These are phyloP conservation scores for Knoxdaviesia capensis DNA, from an alignment of 2,329 filamentous ascomycete genomes.

Conservation along the genomic window DNA sequence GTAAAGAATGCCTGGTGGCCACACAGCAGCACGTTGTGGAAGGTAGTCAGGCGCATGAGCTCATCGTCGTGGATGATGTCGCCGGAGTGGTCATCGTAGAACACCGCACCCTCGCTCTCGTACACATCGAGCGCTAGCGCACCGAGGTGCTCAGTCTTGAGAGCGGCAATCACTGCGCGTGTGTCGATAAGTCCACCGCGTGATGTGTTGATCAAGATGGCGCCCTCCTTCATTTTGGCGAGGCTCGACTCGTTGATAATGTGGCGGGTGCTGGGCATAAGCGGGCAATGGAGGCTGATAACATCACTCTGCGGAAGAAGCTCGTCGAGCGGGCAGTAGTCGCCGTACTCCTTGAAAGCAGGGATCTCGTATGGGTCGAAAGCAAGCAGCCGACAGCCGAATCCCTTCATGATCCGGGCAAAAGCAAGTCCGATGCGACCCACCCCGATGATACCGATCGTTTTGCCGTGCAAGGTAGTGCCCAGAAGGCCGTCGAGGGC, in stretches of 20 bases:
- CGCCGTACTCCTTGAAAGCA: slow-evolving; percentile 27
- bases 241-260: slow-evolving; percentile 37
- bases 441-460: slow-evolving; percentile 44
- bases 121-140: slow-evolving; percentile 49
- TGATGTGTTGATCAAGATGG: slow-evolving; percentile 47
- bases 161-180: slow-evolving; percentile 33
- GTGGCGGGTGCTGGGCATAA: slow-evolving; percentile 36
- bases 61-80: slow-evolving; percentile 47
- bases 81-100: slow-evolving; percentile 44
- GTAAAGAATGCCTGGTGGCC: slow-evolving; percentile 55
- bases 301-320: slow-evolving; percentile 37
- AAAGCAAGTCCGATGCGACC: slow-evolving; percentile 44
- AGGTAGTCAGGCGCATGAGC: slow-evolving; percentile 45
- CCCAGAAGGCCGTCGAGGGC: slow-evolving; percentile 43
- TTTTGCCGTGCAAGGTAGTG: slow-evolving; percentile 39
- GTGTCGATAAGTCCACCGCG: slow-evolving; percentile 45
- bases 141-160: slow-evolving; percentile 39
- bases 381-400: slow-evolving; percentile 41
- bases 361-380: slow-evolving; percentile 33
- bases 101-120: slow-evolving; percentile 41
- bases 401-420: slow-evolving; percentile 41
- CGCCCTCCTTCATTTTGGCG: slow-evolving; percentile 33
- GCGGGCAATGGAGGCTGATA: slow-evolving; percentile 45
- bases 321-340: slow-evolving; percentile 30
- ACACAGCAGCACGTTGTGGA: slow-evolving; percentile 45